Base-by-base conservation (phyloP, 257 asterid genomes). In the Solanum virginianum region DNA sequence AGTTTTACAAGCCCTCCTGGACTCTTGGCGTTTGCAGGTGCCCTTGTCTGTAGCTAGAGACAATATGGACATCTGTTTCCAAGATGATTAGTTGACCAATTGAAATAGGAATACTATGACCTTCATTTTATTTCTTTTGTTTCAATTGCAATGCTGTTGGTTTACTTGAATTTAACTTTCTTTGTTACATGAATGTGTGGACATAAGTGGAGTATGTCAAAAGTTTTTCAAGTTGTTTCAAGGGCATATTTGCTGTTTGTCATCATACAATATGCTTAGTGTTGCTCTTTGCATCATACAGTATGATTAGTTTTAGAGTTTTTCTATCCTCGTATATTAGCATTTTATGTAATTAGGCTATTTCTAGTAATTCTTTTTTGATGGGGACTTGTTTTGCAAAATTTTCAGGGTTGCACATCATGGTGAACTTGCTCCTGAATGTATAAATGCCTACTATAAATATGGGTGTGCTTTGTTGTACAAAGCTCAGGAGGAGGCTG, bases 351-450 rank as follows among this genome's bases (percentile, higher is more conserved):
- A 4, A 26, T 77, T 77, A 17, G 26, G 62, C 63, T 66, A 51
- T 79, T 79, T 79, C 83, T 29, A 26, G 24, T 79, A 29, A 18
- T 47, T 16, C 36, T 17, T 6, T 14, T 83, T 80, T 15, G 39
- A n/a, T 26, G 10, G 59, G 20, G 57, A 36, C 24, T 70, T 47
- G 3, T 49, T 13, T 22, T 17, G 22, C 69, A 60, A 66, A 80
- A 41, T 26, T 54, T 85, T 18, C 75, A 97, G 99, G 96, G 98
- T 88, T 88, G 87, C 90, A 26, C 94, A 88, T 88, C 92, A 90
- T 75, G 98, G 99, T 69, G 99, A 97, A 86, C 98, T 97, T 83
- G 92, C 97, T 86, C 97, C 97, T 41, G 95, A 94, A 83, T 97
- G 99, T 87, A 91, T 91, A 85, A 82, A 87, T 85, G 91, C 99